Evolutionary conservation across 2,329 filamentous ascomycete genomes (phyloP).

Genomic region (Trichoderma sp.): DNA sequence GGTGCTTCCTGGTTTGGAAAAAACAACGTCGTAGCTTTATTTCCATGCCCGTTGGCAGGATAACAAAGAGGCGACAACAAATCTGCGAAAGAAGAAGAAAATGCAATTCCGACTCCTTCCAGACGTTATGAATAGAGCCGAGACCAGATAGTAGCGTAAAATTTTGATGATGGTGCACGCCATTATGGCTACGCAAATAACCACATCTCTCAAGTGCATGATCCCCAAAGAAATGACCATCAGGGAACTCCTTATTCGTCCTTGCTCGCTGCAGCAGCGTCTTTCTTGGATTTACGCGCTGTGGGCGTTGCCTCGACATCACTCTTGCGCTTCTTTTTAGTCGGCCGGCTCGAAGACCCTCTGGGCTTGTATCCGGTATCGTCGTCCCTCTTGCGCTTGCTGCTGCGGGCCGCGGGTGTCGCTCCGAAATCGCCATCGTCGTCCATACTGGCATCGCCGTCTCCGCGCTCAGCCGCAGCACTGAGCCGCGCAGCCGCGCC

Average conservation of each 20-base stretch:
- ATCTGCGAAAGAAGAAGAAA: not conserved
- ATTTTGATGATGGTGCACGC: not conserved
- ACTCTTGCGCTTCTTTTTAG: conserved; percentile 62
- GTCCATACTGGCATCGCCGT: conserved; percentile 43
- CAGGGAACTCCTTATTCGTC: conserved; percentile 32
- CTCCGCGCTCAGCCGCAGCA: conserved; percentile 29
- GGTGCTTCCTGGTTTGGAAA: not conserved
- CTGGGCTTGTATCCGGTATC: conserved; percentile 62
- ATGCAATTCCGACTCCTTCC: not conserved
- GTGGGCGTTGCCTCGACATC: conserved; percentile 44
- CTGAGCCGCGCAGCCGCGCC: conserved; percentile 28
- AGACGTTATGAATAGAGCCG: not conserved
- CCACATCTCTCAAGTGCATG: not conserved
- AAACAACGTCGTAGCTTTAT: not conserved
- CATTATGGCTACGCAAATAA: not conserved
- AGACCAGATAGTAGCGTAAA: not conserved
- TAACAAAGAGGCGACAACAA: not conserved
- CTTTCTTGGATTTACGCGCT: conserved; percentile 41
- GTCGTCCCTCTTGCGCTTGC: conserved; percentile 60
- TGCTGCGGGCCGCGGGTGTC: conserved; percentile 34
- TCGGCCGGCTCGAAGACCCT: conserved; percentile 53
- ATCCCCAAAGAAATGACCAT: not conserved
- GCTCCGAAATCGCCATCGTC: conserved; percentile 39
- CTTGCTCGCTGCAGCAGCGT: conserved; percentile 28
- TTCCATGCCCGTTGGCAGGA: not conserved